phyloP scores from a whole-genome alignment of 2,329 filamentous ascomycete genomes.

The Colletotrichum somersetense region DNA sequence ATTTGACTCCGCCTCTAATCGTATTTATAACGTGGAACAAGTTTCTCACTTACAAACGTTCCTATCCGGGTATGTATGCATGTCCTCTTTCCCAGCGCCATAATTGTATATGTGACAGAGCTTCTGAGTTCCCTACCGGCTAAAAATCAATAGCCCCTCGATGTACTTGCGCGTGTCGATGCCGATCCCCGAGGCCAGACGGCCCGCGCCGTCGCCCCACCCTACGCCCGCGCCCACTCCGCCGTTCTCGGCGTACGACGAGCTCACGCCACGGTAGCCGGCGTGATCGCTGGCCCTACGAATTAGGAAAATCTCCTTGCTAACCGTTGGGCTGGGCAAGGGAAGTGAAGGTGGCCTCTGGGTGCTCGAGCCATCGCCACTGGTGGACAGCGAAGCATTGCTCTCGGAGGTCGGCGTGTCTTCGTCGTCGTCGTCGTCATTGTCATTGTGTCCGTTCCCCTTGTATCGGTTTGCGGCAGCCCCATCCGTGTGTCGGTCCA shows the following conservation, averaged over 20 bases:
- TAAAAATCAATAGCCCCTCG: conserved; percentile 77
- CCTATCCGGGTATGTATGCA: not conserved
- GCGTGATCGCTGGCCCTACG: conserved; percentile 70
- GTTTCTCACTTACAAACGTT: not conserved
- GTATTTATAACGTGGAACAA: not conserved
- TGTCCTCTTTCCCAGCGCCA: not conserved
- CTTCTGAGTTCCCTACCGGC: conserved; percentile 51
- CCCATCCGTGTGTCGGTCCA: conserved; percentile 50
- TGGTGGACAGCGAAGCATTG: conserved; percentile 16
- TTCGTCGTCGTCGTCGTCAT: conserved; percentile 3
- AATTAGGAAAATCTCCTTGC: conserved; percentile 73
- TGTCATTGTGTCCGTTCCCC: conserved; percentile 16
- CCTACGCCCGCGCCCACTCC: conserved; percentile 53
- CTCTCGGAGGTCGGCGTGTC: conserved; percentile 16
- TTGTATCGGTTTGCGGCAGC: not conserved
- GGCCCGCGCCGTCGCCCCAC: conserved; percentile 68
- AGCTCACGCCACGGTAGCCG: conserved; percentile 53
- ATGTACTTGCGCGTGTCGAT: conserved; percentile 82
- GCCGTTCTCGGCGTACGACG: conserved; percentile 53
- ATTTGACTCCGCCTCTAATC: not conserved
- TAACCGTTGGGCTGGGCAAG: conserved; percentile 44
- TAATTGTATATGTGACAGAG: not conserved
- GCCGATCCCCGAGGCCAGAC: conserved; percentile 79
- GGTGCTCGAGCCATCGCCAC: conserved; percentile 19
- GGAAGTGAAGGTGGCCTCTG: not conserved